Evolutionary conservation across 805 yeast genomes (phyloP).

Genomic region (Dipodascopsis uninucleata): DNA sequence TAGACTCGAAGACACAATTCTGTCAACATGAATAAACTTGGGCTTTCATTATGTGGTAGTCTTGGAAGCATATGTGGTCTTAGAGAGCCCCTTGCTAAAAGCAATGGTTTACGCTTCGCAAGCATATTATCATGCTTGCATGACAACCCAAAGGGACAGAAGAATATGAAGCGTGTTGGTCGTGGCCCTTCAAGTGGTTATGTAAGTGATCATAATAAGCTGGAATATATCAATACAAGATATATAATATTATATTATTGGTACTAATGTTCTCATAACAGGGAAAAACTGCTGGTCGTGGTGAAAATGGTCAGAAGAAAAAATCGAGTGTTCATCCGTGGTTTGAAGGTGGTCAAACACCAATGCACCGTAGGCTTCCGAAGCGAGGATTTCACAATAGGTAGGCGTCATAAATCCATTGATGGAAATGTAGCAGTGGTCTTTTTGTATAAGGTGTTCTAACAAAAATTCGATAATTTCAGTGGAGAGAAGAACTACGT

Average conservation of each 20-base stretch:
- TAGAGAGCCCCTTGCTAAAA: no score
- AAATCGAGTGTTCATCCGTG: conserved; percentile 84
- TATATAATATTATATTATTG: background rate
- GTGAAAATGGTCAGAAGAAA: conserved; percentile 98
- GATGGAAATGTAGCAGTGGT: no score
- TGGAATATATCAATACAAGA: no score
- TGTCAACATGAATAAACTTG: no score
- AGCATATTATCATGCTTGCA: background rate
- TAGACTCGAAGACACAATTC: no score
- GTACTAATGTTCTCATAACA: conserved; percentile 30
- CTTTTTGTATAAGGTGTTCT: no score
- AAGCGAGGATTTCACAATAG: conserved; percentile 69
- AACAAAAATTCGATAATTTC: no score
- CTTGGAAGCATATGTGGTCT: no score
- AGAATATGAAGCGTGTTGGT: conserved; percentile 71
- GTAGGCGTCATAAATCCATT: no score
- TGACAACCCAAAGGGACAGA: conserved; percentile 28
- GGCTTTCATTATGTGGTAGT: no score
- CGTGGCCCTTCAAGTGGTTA: conserved; percentile 73
- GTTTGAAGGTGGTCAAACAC: conserved; percentile 99
- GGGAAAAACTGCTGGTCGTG: conserved; percentile 96
- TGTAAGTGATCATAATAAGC: conserved; percentile 17
- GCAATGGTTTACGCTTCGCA: background rate
- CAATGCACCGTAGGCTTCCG: conserved; percentile 77
- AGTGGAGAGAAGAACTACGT: conserved; percentile 14